Evolutionary conservation across 192 early-diverging fungal species (phyloP).

Genomic region (Coemansia sp.): DNA sequence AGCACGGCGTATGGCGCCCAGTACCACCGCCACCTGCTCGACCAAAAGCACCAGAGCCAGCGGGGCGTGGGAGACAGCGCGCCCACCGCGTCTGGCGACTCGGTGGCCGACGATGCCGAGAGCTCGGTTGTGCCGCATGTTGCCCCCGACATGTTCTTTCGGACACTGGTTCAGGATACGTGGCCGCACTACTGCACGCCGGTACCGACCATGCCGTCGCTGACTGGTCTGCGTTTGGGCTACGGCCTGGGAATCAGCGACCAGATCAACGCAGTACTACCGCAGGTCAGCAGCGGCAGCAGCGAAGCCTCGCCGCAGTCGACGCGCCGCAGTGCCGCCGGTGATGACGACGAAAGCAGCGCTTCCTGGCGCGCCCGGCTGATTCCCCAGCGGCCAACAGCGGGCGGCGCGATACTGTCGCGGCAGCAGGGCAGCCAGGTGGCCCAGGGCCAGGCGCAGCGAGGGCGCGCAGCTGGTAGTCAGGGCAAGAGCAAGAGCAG

Average conservation of each 20-base stretch:
- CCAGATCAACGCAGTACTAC: neutral
- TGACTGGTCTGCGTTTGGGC: constrained; percentile 28
- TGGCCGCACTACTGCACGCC: constrained; percentile 52
- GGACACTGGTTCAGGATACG: constrained; percentile 40
- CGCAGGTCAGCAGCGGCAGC: neutral
- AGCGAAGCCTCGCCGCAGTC: neutral
- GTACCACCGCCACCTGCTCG: constrained; percentile 1
- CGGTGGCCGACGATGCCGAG: neutral
- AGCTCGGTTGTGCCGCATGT: constrained; percentile 1
- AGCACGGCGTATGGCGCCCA: constrained; percentile 36
- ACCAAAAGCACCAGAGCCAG: neutral
- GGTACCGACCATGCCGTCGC: constrained; percentile 25
- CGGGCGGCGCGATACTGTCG: neutral
- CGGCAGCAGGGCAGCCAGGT: neutral
- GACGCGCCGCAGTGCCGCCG: neutral
- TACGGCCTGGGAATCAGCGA: constrained; percentile 20
- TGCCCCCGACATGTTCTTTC: constrained; percentile 45
- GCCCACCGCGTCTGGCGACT: neutral
- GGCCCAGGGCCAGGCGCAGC: neutral
- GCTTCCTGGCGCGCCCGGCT: neutral
- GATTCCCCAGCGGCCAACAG: neutral
- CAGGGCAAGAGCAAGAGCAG: neutral
- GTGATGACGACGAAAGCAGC: neutral
- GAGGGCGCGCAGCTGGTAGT: neutral
- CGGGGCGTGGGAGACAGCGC: neutral